These are phyloP conservation scores for Chenopodium album DNA, from an alignment of 148 eudicot species.

Conservation along the genomic window DNA sequence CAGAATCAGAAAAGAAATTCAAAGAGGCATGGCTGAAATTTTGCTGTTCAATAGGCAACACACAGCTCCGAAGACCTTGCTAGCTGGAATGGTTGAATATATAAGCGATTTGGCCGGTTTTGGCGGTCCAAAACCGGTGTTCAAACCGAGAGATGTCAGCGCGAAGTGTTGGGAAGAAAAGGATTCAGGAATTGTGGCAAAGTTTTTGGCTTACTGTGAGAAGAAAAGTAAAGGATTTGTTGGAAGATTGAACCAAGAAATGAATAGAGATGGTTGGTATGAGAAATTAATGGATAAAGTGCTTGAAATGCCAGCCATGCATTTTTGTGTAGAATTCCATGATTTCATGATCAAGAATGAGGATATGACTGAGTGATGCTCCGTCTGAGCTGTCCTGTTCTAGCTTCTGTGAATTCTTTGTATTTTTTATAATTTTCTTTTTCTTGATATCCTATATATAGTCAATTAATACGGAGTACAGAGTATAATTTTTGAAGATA, in stretches of 20 bases:
- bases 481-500: no score
- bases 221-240: slow-evolving; percentile 40
- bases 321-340: slow-evolving; percentile 25
- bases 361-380: not conserved
- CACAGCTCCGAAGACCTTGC: slow-evolving; percentile 36
- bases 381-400: no score
- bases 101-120: slow-evolving; percentile 27
- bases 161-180: slow-evolving; percentile 45
- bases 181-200: slow-evolving; percentile 41
- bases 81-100: slow-evolving; percentile 56
- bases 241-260: slow-evolving; percentile 47
- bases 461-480: no score
- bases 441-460: no score
- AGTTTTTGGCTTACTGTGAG: slow-evolving; percentile 44
- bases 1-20: slow-evolving; percentile 38
- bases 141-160: slow-evolving; percentile 3
- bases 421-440: no score
- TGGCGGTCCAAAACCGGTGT: not conserved
- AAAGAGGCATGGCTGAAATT: slow-evolving; percentile 49
- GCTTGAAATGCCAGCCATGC: slow-evolving; percentile 24
- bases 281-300: slow-evolving; percentile 33
- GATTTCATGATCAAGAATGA: slow-evolving; percentile 1
- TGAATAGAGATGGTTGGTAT: slow-evolving; percentile 34
- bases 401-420: no score
- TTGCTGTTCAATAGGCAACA: slow-evolving; percentile 36